Evolutionary conservation across 2,329 filamentous ascomycete genomes (phyloP).

Genomic region (Fusarium oxysporum): DNA sequence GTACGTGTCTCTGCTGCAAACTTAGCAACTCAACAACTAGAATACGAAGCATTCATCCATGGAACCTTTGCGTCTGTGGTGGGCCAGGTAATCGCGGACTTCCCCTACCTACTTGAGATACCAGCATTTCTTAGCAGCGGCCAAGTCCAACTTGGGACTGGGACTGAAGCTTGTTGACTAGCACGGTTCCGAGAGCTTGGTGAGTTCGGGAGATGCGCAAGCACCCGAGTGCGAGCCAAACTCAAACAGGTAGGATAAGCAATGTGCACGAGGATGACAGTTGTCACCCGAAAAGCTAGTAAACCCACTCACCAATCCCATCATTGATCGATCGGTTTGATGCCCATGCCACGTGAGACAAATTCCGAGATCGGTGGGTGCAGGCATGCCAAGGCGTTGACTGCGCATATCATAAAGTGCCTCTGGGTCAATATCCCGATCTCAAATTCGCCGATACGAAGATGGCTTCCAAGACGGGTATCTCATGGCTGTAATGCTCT

Average conservation of each 20-base stretch:
- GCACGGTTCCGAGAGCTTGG: slow-evolving; percentile 21
- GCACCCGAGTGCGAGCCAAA: slow-evolving; percentile 19
- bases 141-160: slow-evolving; percentile 21
- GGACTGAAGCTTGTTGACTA: slow-evolving; percentile 10
- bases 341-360: not conserved
- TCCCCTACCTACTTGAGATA: not conserved
- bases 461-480: not conserved
- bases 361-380: slow-evolving; percentile 8
- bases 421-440: not conserved
- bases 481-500: not conserved
- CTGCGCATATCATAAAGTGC: not conserved
- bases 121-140: slow-evolving; percentile 10
- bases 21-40: not conserved
- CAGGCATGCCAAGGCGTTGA: not conserved
- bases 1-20: not conserved
- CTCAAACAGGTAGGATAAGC: slow-evolving; percentile 20
- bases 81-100: not conserved
- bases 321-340: slow-evolving; percentile 2
- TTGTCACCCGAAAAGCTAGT: slow-evolving; percentile 9
- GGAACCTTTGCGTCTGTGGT: not conserved
- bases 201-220: slow-evolving; percentile 39
- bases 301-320: slow-evolving; percentile 3
- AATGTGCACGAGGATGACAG: slow-evolving; percentile 18
- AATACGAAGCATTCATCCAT: not conserved
- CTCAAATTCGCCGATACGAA: not conserved